These are phyloP conservation scores for Gilbertella persicaria DNA, from an alignment of 371 early-diverging fungal species.

Conservation along the genomic window DNA sequence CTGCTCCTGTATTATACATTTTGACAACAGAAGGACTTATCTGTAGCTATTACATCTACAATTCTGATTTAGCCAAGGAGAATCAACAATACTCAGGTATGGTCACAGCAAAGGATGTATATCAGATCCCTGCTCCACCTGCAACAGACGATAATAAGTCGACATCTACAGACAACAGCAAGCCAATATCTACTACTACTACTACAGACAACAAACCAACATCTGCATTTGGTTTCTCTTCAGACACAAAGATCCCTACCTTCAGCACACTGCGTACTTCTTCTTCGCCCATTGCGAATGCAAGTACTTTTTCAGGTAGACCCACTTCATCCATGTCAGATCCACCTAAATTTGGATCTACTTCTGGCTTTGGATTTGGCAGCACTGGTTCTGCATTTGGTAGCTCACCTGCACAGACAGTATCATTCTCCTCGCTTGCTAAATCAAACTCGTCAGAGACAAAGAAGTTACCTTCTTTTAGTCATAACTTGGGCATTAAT, in stretches of 20 bases:
- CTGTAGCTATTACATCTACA: constrained; percentile 43
- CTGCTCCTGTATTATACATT: constrained; percentile 40
- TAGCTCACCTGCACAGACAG: background rate
- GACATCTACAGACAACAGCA: background rate
- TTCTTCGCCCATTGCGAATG: background rate
- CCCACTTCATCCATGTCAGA: background rate
- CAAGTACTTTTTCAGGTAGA: background rate
- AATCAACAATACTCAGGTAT: constrained; percentile 4
- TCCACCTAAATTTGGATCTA: constrained; percentile 1
- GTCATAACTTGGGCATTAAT: background rate
- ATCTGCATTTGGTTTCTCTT: constrained; percentile 8
- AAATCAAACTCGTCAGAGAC: background rate
- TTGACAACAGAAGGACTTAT: constrained; percentile 46
- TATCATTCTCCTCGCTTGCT: constrained; percentile 11
- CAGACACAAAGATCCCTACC: background rate
- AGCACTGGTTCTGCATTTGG: background rate
- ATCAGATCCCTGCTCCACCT: constrained; percentile 4
- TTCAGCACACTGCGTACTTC: background rate
- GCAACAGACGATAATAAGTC: constrained; percentile 7
- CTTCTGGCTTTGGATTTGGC: constrained; percentile 20
- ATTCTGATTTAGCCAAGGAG: constrained; percentile 25
- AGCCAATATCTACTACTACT: too few relatives aligned
- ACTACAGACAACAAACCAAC: too few relatives aligned
- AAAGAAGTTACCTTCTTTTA: background rate
- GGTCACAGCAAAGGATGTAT: constrained; percentile 5